These are phyloP conservation scores for Hypoxylon sp. DNA, from an alignment of 2,329 filamentous ascomycete species.

Conservation along the genomic window DNA sequence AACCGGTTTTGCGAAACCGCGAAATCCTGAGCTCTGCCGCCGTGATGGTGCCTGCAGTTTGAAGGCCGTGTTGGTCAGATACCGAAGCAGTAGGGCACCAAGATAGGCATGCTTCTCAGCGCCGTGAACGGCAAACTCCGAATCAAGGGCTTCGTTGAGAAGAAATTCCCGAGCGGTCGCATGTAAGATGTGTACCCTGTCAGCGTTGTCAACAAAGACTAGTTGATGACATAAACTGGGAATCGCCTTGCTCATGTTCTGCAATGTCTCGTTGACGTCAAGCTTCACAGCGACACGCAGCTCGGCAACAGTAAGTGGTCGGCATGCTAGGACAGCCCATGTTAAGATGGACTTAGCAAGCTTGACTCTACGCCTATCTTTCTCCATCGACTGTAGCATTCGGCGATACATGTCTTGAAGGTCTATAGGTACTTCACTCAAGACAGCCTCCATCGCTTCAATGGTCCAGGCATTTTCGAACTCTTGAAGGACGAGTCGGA, in stretches of 20 bases:
- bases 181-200: slow-evolving; percentile 50
- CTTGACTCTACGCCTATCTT: slow-evolving; percentile 35
- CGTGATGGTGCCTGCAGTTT: background rate
- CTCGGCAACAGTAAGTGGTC: slow-evolving; percentile 46
- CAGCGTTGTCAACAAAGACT: slow-evolving; percentile 47
- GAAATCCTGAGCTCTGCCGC: too few relatives aligned
- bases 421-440: slow-evolving; percentile 47
- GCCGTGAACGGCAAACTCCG: slow-evolving; percentile 27
- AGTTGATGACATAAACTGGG: slow-evolving; percentile 50
- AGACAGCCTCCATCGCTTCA: slow-evolving; percentile 47
- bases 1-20: slow-evolving; percentile 15
- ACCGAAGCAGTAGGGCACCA: background rate
- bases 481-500: slow-evolving; percentile 50
- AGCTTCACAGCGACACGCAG: slow-evolving; percentile 43
- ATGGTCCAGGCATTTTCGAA: slow-evolving; percentile 48
- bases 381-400: slow-evolving; percentile 45
- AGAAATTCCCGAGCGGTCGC: slow-evolving; percentile 52
- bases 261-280: slow-evolving; percentile 46
- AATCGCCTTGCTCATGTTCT: slow-evolving; percentile 47
- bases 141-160: slow-evolving; percentile 35
- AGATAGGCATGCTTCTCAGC: too few relatives aligned
- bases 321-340: slow-evolving; percentile 44
- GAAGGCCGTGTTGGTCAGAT: background rate
- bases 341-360: slow-evolving; percentile 46
- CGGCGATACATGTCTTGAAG: slow-evolving; percentile 46